These are phyloP conservation scores for Entophlyctis luteolus DNA, from an alignment of 192 early-diverging fungal species.

Conservation along the genomic window DNA sequence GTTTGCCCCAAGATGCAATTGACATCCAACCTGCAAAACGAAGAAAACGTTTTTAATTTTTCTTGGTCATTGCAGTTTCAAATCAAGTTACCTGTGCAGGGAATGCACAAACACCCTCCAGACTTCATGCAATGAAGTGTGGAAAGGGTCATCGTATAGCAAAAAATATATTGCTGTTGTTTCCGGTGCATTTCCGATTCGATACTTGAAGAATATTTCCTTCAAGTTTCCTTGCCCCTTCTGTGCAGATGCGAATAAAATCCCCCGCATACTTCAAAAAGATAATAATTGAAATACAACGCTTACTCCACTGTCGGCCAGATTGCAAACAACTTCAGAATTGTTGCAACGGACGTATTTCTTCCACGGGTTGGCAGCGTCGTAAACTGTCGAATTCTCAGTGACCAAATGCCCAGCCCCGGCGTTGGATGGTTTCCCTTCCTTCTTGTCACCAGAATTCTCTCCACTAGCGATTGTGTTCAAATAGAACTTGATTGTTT, in stretches of 20 bases:
- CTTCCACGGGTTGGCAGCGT: constrained; percentile 27
- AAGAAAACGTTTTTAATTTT: not conserved
- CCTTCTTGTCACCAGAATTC: not conserved
- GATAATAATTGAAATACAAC: not conserved
- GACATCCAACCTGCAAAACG: constrained; percentile 39
- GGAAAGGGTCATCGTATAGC: constrained; percentile 46
- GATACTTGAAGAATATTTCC: constrained; percentile 42
- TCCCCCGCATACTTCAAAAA: not conserved
- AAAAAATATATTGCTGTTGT: constrained; percentile 39
- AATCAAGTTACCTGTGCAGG: constrained; percentile 25
- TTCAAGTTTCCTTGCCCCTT: constrained; percentile 26
- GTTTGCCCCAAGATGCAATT: constrained; percentile 47
- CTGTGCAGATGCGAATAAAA: not conserved
- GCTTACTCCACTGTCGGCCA: constrained; percentile 32
- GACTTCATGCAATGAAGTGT: constrained; percentile 37
- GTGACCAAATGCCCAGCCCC: not conserved
- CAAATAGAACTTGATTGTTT: constrained; percentile 27
- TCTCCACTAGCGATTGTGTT: not conserved
- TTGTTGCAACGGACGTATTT: constrained; percentile 41
- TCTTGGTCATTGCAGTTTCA: not conserved
- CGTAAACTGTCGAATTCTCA: constrained; percentile 20
- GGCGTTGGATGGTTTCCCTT: not conserved
- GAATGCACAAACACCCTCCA: constrained; percentile 45
- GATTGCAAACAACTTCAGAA: constrained; percentile 40
- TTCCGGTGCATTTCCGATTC: constrained; percentile 29